Conservation (phyloP, 805 yeast species). For the Candida tammaniensis region DNA sequence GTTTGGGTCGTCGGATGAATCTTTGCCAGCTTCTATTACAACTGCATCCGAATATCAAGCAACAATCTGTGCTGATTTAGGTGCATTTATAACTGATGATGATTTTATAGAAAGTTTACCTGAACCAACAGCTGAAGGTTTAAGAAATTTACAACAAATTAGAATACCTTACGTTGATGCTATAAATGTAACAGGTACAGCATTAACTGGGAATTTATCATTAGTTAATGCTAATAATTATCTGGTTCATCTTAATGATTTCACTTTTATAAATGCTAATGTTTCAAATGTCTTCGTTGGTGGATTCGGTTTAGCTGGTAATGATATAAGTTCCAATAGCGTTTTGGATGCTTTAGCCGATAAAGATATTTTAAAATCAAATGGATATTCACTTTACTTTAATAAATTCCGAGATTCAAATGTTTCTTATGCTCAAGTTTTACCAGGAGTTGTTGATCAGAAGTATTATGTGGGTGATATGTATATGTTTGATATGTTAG, state of each 20-base stretch:
- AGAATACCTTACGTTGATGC: constrained; percentile 29
- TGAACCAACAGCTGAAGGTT: constrained; percentile 14
- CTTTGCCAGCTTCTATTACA: constrained; percentile 16
- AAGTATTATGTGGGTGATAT: constrained; percentile 45
- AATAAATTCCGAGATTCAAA: constrained; percentile 12
- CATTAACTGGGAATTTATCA: constrained; percentile 22
- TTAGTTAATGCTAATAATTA: constrained; percentile 13
- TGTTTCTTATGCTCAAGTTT: constrained; percentile 30
- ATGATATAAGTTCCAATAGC: constrained; percentile 22
- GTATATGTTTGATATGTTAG: constrained; percentile 46
- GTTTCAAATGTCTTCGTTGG: constrained; percentile 25
- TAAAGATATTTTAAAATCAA: constrained; percentile 21
- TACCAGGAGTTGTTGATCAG: constrained; percentile 60
- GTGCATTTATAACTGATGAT: constrained; percentile 15
- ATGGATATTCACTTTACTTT: constrained; percentile 36
- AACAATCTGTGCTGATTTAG: constrained; percentile 27
- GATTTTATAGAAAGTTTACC: constrained; percentile 13
- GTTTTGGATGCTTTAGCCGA: constrained; percentile 21
- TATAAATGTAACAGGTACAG: constrained; percentile 25
- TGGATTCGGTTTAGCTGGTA: constrained; percentile 35
- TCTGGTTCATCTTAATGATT: constrained; percentile 15
- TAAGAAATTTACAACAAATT: constrained; percentile 4
- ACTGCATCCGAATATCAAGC: constrained; percentile 20
- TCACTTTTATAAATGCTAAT: constrained; percentile 28
- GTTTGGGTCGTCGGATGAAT: constrained; percentile 6